phyloP scores from a whole-genome alignment of 208 protist genomes.

The Naegleria fowleri region DNA sequence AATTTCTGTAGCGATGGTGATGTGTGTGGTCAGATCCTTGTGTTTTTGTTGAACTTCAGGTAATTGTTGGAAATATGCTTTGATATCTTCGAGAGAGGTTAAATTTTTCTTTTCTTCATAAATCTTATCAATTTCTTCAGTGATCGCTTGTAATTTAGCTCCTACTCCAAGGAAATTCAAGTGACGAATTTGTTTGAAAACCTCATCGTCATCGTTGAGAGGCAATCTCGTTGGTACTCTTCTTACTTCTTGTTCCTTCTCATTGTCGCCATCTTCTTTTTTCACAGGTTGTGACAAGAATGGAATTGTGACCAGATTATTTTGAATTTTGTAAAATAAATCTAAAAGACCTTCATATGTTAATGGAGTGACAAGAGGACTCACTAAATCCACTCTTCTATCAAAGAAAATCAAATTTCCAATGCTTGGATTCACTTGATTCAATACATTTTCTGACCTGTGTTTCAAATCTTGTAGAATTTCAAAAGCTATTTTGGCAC shows the following conservation, averaged over 20 bases:
- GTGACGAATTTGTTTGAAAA: conserved; percentile 27
- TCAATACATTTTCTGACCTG: not conserved
- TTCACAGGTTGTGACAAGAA: not conserved
- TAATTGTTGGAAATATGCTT: conserved; percentile 3
- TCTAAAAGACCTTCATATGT: conserved; percentile 32
- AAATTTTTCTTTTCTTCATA: conserved; percentile 24
- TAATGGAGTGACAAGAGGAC: conserved; percentile 19
- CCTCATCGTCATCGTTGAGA: conserved; percentile 21
- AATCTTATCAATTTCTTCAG: conserved; percentile 9
- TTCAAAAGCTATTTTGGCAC: not conserved
- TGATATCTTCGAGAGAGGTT: not conserved
- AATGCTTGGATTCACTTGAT: conserved; percentile 15
- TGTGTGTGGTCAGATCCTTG: conserved; percentile 15
- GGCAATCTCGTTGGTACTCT: conserved; percentile 6
- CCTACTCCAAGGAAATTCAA: conserved; percentile 17
- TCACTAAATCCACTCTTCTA: conserved; percentile 26
- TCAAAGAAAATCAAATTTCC: conserved; percentile 25
- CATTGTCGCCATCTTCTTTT: not conserved
- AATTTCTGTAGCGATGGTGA: conserved; percentile 22
- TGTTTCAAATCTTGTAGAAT: not conserved
- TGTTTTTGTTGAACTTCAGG: conserved; percentile 30
- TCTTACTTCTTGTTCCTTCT: not conserved
- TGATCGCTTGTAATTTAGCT: not conserved
- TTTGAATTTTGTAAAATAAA: conserved; percentile 25
- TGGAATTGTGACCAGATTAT: not conserved